phyloP scores from a whole-genome alignment of 2,329 filamentous ascomycete genomes.

The Zasmidium cellare region DNA sequence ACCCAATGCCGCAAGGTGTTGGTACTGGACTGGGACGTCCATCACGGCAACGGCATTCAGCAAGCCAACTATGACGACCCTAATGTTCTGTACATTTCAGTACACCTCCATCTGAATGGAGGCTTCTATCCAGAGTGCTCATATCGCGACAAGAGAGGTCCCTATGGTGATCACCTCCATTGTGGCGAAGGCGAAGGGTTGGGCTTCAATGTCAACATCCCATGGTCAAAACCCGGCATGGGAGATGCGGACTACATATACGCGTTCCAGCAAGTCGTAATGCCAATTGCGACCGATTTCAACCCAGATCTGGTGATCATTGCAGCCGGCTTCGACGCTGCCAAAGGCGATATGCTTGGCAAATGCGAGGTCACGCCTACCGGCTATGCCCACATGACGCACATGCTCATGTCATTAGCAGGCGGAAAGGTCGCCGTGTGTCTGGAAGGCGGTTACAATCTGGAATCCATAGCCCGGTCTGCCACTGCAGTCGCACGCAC shows the following conservation, averaged over 20 bases:
- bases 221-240: constrained; percentile 73
- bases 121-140: constrained; percentile 74
- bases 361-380: constrained; percentile 87
- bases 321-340: constrained; percentile 93
- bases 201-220: constrained; percentile 68
- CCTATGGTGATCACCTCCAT: constrained; percentile 60
- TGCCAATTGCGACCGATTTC: constrained; percentile 94
- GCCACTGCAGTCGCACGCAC: constrained; percentile 88
- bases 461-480: constrained; percentile 87
- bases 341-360: constrained; percentile 87
- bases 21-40: constrained; percentile 86
- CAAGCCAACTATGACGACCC: constrained; percentile 95
- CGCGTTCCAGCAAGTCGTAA: constrained; percentile 92
- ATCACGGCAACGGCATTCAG: constrained; percentile 87
- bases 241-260: constrained; percentile 96
- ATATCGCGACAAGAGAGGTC: constrained; percentile 56
- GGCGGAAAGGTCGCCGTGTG: constrained; percentile 88
- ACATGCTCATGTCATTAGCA: constrained; percentile 96
- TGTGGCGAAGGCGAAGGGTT: constrained; percentile 59
- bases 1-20: constrained; percentile 81
- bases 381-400: constrained; percentile 97
- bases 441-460: constrained; percentile 93
- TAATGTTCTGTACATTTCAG: constrained; percentile 91
- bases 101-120: constrained; percentile 85
- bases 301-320: constrained; percentile 93